Conservation (phyloP, 257 asterid species). For the Eustoma russellianum region DNA sequence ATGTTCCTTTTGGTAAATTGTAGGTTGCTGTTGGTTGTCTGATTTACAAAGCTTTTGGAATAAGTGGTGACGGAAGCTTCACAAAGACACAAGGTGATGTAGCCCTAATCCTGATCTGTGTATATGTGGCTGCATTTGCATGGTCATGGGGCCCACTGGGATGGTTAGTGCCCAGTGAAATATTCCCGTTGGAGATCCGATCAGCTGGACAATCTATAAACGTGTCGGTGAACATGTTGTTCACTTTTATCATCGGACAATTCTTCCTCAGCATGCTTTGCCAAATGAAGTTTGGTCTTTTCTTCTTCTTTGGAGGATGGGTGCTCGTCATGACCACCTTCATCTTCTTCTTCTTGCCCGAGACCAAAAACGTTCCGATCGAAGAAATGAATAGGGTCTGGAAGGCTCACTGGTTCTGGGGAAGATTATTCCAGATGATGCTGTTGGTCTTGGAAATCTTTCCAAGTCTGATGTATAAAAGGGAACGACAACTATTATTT, state of each 20-base stretch:
- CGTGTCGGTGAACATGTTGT: slow-evolving; percentile 36
- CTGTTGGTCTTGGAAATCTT: slow-evolving; percentile 26
- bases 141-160: slow-evolving; percentile 72
- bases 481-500: no score
- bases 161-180: slow-evolving; percentile 59
- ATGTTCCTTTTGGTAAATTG: slow-evolving; percentile 1
- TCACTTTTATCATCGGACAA: slow-evolving; percentile 41
- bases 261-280: slow-evolving; percentile 33
- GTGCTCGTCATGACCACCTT: slow-evolving; percentile 32
- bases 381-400: slow-evolving; percentile 43
- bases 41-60: slow-evolving; percentile 23
- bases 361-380: slow-evolving; percentile 39
- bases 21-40: slow-evolving; percentile 15
- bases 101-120: slow-evolving; percentile 32
- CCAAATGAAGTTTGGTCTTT: slow-evolving; percentile 33
- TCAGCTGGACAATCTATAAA: slow-evolving; percentile 43
- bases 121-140: slow-evolving; percentile 47
- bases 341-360: slow-evolving; percentile 36
- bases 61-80: slow-evolving; percentile 22
- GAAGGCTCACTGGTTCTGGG: slow-evolving; percentile 52
- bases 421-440: slow-evolving; percentile 34
- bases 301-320: slow-evolving; percentile 38
- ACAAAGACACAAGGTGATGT: slow-evolving; percentile 20
- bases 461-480: neutral
- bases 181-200: slow-evolving; percentile 43